A percentile compares a stretch with the other conserved stretches of the same genome.
Evolutionary conservation across 129 eudicot species (phyloP).

Genomic region (Chrysanthemum seticuspe): DNA sequence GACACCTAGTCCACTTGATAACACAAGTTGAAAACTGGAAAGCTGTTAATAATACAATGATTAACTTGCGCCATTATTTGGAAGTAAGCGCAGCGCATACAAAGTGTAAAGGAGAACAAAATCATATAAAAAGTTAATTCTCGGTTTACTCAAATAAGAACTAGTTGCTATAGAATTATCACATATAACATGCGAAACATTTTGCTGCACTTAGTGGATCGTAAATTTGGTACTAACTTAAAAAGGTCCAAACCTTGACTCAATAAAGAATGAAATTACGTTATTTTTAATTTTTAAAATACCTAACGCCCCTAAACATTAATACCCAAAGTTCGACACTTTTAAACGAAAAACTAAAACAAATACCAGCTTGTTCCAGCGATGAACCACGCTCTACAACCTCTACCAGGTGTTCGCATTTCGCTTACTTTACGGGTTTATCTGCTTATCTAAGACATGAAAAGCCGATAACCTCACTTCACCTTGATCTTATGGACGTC

Average conservation of each 20-base stretch:
- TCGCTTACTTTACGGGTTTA: no score
- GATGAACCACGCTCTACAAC: background rate
- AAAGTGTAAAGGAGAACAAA: background rate
- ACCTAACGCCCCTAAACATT: background rate
- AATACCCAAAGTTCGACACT: background rate
- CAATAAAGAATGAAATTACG: background rate
- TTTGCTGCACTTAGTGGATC: no score
- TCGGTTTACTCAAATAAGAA: background rate
- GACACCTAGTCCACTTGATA: no score
- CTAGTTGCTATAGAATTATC: background rate
- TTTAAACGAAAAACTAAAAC: slow-evolving; percentile 17
- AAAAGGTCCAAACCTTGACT: no score
- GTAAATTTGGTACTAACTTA: no score
- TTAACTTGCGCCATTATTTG: background rate
- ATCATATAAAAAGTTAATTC: slow-evolving; percentile 3
- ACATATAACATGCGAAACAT: no score
- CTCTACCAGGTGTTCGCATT: background rate
- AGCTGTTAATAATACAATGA: background rate
- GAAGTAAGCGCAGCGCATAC: slow-evolving; percentile 4
- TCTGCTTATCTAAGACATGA: no score
- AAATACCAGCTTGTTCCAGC: background rate
- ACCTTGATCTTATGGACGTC: background rate
- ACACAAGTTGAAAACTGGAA: slow-evolving; percentile 6
- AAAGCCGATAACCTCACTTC: background rate
- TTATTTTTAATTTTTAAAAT: slow-evolving; percentile 3